Evolutionary conservation across 352 stramenopile species (phyloP), one percentile per base, ranked within the genome.

Genomic region (Peronospora destructor): DNA sequence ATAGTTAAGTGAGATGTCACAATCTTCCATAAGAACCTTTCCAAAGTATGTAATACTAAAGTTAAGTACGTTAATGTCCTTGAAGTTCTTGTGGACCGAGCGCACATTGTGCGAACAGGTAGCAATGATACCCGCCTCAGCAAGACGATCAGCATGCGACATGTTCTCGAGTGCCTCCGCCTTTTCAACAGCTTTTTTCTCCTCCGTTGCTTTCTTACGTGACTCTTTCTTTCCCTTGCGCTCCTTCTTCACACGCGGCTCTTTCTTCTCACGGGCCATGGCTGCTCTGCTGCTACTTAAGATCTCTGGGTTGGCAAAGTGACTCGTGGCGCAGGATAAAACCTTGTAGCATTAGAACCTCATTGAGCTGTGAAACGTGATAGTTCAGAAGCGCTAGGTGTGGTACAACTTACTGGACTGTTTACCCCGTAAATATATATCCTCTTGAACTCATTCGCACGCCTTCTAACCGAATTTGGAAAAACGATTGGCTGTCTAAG

Each of bases 21-120:
- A 97, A 61, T 97, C 94, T 59, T 98, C 94, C 59, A 99, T 73
- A 28, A 99, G 71, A 37, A 95, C 80, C 56, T 97, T 97, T 45
- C 94, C 94, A 71, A 97, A 94, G 78, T 97, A 98, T 23, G 88
- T 94, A 47, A 99, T 91, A 44, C 90, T 96, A 40, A 99, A 97
- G 66, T 97, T 96, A 42, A 87, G 69, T 38, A 99, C 95, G 62
- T 98, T 98, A 57, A 99, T 98, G 73, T 99, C 95, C 62, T 97
- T 95, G 35, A 97, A 95, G 75, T 98, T 98, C 41, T 85, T 81
- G 74, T 98, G 87, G 32, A 97, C 73, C 16, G 66, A 78, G 44
- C 88, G 89, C 59, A 91, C 91, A 39, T 86, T 94, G 57, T 86
- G 73, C 69, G 95, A 94, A 73, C 93, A 98, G n/a, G 92, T 98